These are phyloP conservation scores for Agastache rugosa DNA, from an alignment of 257 asterid species.

Conservation along the genomic window DNA sequence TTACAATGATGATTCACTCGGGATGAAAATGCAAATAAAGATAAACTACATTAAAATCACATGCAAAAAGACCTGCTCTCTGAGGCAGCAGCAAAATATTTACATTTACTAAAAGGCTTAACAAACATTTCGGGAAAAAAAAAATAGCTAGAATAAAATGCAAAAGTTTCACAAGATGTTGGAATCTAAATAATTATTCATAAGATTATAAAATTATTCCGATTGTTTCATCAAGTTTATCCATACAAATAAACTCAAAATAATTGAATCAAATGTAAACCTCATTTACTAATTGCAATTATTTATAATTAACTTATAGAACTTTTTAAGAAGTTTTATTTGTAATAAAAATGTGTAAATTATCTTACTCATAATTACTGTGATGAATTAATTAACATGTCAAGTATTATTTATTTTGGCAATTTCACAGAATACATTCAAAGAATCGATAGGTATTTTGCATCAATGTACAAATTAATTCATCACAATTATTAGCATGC, in stretches of 20 bases:
- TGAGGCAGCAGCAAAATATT: too few relatives aligned
- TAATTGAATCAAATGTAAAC: too few relatives aligned
- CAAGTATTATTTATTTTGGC: neutral
- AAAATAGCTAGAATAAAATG: too few relatives aligned
- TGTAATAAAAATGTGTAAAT: neutral
- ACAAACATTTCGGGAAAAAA: too few relatives aligned
- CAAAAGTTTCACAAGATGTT: too few relatives aligned
- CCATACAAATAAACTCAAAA: neutral
- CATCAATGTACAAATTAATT: neutral
- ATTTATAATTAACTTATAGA: neutral
- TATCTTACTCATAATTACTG: neutral
- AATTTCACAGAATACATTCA: neutral
- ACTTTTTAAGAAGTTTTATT: neutral
- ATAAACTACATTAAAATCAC: too few relatives aligned
- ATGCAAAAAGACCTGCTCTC: too few relatives aligned
- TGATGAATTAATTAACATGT: neutral
- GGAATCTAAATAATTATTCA: too few relatives aligned
- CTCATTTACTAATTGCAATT: neutral
- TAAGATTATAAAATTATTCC: neutral
- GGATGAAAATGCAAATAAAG: neutral
- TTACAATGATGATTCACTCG: neutral
- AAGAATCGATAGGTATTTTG: neutral
- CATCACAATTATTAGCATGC: neutral
- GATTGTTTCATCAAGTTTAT: neutral
- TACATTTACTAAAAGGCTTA: too few relatives aligned